Percentiles rank a stretch among this genome's conserved stretches.
These are phyloP conservation scores for Boletales sp. DNA, from an alignment of 768 basidiomycete species.

Conservation along the genomic window DNA sequence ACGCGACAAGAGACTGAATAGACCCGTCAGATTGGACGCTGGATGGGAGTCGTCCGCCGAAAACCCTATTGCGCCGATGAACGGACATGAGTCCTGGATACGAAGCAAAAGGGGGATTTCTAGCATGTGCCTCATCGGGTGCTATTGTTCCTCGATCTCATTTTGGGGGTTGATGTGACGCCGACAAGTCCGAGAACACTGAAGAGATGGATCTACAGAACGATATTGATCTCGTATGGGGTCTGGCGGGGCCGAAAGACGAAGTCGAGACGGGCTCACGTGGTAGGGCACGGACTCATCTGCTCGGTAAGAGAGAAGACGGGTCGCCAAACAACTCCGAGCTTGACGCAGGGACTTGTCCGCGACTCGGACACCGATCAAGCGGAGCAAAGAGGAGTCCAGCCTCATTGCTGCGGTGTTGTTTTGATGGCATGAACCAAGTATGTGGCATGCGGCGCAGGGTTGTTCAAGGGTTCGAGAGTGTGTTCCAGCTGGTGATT, in stretches of 20 bases:
- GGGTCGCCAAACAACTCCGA: not conserved
- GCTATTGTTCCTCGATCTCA: not conserved
- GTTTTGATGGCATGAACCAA: not conserved
- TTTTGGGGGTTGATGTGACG: too few relatives aligned
- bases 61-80: constrained; percentile 1
- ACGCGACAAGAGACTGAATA: not conserved
- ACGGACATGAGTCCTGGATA: not conserved
- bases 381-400: not conserved
- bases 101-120: not conserved
- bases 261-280: not conserved
- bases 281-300: not conserved
- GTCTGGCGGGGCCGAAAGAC: not conserved
- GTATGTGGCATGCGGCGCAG: not conserved
- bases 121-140: not conserved
- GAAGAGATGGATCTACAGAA: not conserved
- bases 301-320: too few relatives aligned
- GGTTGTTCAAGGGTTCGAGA: not conserved
- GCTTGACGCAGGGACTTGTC: not conserved
- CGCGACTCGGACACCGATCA: not conserved
- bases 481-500: not conserved
- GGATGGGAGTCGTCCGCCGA: not conserved
- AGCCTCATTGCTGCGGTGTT: not conserved
- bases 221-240: not conserved
- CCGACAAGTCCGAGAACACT: not conserved
- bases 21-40: not conserved